A percentile compares a stretch with the other conserved stretches of the same genome.
phyloP scores from a whole-genome alignment of 2,329 filamentous ascomycete genomes.

The Ophiostoma sp. region DNA sequence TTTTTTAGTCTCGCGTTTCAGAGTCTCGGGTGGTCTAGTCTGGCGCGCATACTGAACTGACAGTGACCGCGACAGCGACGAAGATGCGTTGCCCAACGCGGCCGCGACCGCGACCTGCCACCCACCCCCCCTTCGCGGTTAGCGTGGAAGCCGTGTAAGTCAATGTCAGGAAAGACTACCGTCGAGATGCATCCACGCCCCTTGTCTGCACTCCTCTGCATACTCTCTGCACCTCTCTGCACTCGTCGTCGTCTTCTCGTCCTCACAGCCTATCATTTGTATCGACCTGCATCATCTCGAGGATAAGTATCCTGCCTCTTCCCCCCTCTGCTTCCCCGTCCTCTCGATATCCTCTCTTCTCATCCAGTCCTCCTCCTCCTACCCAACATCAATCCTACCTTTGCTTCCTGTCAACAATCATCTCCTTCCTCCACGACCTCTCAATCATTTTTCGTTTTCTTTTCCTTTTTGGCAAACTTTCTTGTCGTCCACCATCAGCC shows the following conservation, averaged over 20 bases:
- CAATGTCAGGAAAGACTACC: background rate
- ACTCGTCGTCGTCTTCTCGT: background rate
- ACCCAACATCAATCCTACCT: background rate
- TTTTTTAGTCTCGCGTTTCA: constrained; percentile 24
- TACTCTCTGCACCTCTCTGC: background rate
- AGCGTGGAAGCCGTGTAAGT: background rate
- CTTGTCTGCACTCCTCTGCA: background rate
- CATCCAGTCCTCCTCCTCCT: constrained; percentile 16
- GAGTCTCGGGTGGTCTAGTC: constrained; percentile 13
- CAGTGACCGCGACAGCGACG: background rate
- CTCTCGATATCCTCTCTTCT: constrained; percentile 18
- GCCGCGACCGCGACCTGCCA: constrained; percentile 23
- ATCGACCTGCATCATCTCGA: constrained; percentile 23
- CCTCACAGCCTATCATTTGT: constrained; percentile 29
- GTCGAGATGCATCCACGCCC: constrained; percentile 3
- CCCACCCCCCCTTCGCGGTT: constrained; percentile 1
- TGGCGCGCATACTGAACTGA: constrained; percentile 1
- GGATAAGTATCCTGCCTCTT: constrained; percentile 30
- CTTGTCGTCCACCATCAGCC: constrained; percentile 16
- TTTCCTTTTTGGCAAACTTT: constrained; percentile 29
- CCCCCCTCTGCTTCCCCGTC: constrained; percentile 9
- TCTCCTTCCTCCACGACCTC: constrained; percentile 15
- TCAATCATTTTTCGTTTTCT: constrained; percentile 15
- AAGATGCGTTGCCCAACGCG: constrained; percentile 22
- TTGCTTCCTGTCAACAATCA: background rate